Conservation (phyloP, 208 protist species). For the Wallacemonas sp. region DNA sequence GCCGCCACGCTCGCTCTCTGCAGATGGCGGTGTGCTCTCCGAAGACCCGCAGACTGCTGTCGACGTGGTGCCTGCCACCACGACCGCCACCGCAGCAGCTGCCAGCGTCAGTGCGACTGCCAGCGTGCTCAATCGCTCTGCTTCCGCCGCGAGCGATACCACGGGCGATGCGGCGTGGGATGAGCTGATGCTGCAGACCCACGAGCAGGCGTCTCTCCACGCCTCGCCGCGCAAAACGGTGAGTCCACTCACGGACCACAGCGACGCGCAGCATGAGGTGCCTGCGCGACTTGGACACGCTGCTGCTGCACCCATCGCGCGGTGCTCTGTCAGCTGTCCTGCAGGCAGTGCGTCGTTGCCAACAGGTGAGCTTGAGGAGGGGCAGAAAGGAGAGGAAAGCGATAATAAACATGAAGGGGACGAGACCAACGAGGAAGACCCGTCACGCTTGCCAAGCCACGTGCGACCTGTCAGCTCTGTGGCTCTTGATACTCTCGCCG, state of each 20-base stretch:
- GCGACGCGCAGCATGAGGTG: too few relatives aligned
- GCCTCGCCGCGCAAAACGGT: too few relatives aligned
- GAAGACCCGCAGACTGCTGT: background rate
- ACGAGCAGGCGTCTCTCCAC: too few relatives aligned
- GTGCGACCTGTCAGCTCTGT: background rate
- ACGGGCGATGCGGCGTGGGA: background rate
- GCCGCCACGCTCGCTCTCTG: conserved; percentile 1
- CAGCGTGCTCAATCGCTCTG: background rate
- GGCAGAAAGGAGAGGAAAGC: background rate
- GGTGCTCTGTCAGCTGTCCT: too few relatives aligned
- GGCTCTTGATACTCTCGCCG: background rate
- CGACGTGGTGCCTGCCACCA: background rate
- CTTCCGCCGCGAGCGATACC: background rate
- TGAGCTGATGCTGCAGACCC: too few relatives aligned
- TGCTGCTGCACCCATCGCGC: too few relatives aligned
- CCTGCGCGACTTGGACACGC: too few relatives aligned
- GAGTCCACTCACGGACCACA: too few relatives aligned
- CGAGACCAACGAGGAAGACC: too few relatives aligned
- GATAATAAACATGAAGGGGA: background rate
- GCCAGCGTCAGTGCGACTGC: background rate
- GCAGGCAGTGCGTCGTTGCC: too few relatives aligned
- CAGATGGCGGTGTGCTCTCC: background rate
- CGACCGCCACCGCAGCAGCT: background rate
- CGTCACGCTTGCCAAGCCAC: background rate
- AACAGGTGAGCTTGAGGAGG: background rate